Percentiles rank a stretch among this genome's conserved stretches.
Conservation (phyloP, 78 protist species). For the Dictyostelium brefeldianum region DNA sequence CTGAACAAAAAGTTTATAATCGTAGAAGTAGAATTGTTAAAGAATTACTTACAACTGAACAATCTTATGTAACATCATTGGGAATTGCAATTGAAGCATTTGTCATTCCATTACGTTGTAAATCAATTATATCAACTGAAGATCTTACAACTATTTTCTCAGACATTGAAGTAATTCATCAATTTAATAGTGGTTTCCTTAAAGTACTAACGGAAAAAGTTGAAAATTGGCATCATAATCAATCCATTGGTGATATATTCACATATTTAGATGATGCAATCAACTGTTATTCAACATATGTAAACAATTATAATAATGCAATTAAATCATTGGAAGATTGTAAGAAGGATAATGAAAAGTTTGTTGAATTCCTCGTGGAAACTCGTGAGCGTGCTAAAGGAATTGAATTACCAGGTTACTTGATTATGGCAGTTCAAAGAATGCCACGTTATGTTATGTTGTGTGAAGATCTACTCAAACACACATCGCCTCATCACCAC, state of each 20-base stretch:
- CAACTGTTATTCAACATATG: constrained; percentile 58
- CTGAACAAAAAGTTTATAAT: neutral
- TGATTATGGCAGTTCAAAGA: constrained; percentile 79
- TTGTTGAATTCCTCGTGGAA: constrained; percentile 24
- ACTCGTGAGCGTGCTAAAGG: constrained; percentile 37
- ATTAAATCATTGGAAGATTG: neutral
- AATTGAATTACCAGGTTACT: constrained; percentile 21
- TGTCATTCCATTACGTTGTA: constrained; percentile 15
- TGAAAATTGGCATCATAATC: constrained; percentile 39
- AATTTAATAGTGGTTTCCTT: constrained; percentile 18
- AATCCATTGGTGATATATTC: constrained; percentile 41
- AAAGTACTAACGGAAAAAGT: constrained; percentile 22
- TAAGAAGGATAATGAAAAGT: constrained; percentile 48
- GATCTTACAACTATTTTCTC: constrained; percentile 12
- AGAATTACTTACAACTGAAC: constrained; percentile 48
- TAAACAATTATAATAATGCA: constrained; percentile 78
- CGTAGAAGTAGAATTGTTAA: constrained; percentile 40
- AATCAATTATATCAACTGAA: neutral
- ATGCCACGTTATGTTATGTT: constrained; percentile 77
- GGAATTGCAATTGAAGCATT: constrained; percentile 3
- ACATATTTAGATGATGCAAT: constrained; percentile 1
- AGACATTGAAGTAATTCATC: constrained; percentile 41
- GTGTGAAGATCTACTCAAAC: constrained; percentile 57
- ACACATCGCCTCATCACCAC: constrained; percentile 21
- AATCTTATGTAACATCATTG: constrained; percentile 36